These are phyloP conservation scores for Aspergillus sp. DNA, from an alignment of 2,329 filamentous ascomycete genomes.

Conservation along the genomic window DNA sequence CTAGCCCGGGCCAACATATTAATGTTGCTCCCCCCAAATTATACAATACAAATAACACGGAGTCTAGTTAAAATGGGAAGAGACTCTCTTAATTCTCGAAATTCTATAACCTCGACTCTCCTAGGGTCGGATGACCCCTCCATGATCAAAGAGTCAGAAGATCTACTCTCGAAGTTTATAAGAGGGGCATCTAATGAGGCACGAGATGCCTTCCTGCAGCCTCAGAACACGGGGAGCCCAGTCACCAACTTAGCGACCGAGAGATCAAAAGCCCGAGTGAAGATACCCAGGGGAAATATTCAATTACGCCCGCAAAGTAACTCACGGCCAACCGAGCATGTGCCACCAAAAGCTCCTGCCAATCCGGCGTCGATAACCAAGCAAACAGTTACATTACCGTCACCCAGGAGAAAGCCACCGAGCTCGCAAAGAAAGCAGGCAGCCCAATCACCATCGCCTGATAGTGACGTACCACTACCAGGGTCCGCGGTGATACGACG, in stretches of 20 bases:
- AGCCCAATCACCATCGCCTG: neutral
- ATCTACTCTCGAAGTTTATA: constrained; percentile 29
- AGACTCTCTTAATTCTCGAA: neutral
- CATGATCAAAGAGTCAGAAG: constrained; percentile 20
- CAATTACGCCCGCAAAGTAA: neutral
- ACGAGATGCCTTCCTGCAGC: neutral
- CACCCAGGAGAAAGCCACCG: neutral
- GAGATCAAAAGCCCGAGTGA: neutral
- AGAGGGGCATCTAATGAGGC: constrained; percentile 11
- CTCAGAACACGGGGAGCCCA: neutral
- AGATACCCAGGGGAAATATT: neutral
- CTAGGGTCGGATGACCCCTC: constrained; percentile 20
- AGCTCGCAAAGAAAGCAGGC: neutral
- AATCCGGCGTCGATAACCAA: neutral
- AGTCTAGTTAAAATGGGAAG: constrained; percentile 3
- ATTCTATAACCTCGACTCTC: neutral
- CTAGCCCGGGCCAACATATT: neutral
- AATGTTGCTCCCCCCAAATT: neutral
- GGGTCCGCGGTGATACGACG: constrained; percentile 20
- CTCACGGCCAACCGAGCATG: neutral
- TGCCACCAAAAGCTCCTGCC: neutral
- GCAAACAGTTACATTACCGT: neutral
- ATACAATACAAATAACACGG: neutral
- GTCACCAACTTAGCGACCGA: neutral
- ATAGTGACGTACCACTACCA: neutral